These are phyloP conservation scores for Pinus albicaulis DNA, from an alignment of 75 land plant genomes.

Conservation along the genomic window DNA sequence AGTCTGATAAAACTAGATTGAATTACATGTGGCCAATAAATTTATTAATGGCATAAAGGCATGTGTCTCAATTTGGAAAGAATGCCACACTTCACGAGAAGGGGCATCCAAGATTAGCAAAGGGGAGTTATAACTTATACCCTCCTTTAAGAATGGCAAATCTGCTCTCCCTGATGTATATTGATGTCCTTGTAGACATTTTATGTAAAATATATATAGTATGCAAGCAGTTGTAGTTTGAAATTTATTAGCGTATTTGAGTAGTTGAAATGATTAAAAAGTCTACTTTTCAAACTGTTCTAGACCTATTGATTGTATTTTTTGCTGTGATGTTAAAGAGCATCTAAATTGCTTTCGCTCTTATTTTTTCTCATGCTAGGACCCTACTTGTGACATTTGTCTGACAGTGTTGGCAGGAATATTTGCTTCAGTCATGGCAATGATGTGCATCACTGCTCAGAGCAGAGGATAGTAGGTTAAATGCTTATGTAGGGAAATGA, in stretches of 20 bases:
- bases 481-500: neutral
- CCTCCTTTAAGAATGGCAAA: neutral
- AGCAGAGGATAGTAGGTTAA: neutral
- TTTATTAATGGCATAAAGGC: neutral
- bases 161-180: neutral
- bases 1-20: no score
- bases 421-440: conserved; percentile 8
- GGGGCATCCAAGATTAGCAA: neutral
- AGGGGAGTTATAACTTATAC: neutral
- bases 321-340: no score
- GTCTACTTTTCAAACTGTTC: no score
- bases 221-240: neutral
- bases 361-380: conserved; percentile 1
- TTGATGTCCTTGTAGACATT: neutral
- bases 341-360: no score
- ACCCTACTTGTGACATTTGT: conserved; percentile 6
- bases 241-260: neutral
- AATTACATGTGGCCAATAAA: neutral
- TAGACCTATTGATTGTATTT: no score
- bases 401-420: conserved; percentile 10
- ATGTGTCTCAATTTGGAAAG: neutral
- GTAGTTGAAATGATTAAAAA: neutral
- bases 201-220: neutral
- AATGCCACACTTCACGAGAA: neutral
- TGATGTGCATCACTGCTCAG: conserved; percentile 1